phyloP scores from a whole-genome alignment of 139 green algal species.

The Limnomonas spitsbergensis region DNA sequence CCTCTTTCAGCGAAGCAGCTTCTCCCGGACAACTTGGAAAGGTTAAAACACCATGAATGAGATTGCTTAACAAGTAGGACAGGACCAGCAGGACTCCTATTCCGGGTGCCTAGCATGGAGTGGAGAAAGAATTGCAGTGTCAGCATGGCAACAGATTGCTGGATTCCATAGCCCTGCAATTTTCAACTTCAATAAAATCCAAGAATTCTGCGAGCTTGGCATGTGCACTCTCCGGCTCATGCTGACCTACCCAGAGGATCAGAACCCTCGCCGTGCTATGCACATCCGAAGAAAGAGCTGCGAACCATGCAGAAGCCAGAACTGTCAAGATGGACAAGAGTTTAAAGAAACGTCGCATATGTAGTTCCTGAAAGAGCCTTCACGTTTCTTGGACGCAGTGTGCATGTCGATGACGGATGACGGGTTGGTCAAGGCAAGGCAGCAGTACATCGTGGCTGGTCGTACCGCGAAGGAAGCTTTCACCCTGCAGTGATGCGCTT shows the following conservation, averaged over 20 bases:
- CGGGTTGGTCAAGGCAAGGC: no score
- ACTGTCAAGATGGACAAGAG: no score
- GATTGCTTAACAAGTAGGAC: slow-evolving; percentile 1
- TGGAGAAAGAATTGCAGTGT: background rate
- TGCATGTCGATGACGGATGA: no score
- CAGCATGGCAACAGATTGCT: background rate
- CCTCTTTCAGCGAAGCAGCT: slow-evolving; percentile 38
- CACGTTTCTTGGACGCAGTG: no score
- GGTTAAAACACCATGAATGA: slow-evolving; percentile 46
- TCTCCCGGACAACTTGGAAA: slow-evolving; percentile 56
- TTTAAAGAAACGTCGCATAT: no score
- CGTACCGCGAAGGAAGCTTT: no score
- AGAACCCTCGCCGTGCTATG: background rate
- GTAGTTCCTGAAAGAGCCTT: no score
- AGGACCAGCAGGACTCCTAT: background rate
- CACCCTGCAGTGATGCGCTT: no score
- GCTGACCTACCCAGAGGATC: background rate
- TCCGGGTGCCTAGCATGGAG: background rate
- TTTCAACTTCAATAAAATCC: background rate
- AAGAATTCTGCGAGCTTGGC: background rate
- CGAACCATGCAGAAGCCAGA: no score
- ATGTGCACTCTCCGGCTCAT: background rate
- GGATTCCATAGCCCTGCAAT: background rate
- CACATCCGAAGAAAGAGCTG: background rate
- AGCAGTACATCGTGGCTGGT: no score